Evolutionary conservation across 2,329 filamentous ascomycete species (phyloP).

Genomic region (Epicoccum nigrum): DNA sequence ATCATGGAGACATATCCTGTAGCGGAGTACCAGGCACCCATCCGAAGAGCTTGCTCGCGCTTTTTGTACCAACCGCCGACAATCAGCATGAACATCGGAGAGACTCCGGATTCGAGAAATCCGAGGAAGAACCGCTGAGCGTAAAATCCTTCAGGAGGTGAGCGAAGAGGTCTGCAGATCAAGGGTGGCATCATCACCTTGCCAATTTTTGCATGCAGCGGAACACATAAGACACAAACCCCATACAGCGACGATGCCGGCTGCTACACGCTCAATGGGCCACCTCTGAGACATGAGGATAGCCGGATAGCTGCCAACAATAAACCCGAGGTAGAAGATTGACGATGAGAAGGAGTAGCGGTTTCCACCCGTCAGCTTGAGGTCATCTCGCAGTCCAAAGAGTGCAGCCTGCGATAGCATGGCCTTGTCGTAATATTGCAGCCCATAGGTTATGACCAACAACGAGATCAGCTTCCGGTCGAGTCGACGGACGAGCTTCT

Average conservation of each 20-base stretch:
- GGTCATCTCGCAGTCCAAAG: slow-evolving; percentile 40
- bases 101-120: slow-evolving; percentile 61
- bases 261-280: slow-evolving; percentile 56
- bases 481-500: slow-evolving; percentile 30
- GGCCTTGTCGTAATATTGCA: slow-evolving; percentile 48
- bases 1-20: slow-evolving; percentile 47
- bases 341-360: slow-evolving; percentile 53
- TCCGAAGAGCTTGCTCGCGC: slow-evolving; percentile 65
- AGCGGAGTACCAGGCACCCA: slow-evolving; percentile 69
- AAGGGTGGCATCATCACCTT: slow-evolving; percentile 13
- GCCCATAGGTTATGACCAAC: slow-evolving; percentile 34
- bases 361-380: slow-evolving; percentile 46
- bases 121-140: slow-evolving; percentile 60
- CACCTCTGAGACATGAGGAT: slow-evolving; percentile 54
- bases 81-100: slow-evolving; percentile 56
- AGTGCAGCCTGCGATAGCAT: slow-evolving; percentile 59
- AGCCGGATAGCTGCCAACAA: slow-evolving; percentile 56
- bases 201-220: slow-evolving; percentile 54
- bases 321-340: slow-evolving; percentile 57
- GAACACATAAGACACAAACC: slow-evolving; percentile 49
- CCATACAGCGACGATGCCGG: slow-evolving; percentile 51
- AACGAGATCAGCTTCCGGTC: slow-evolving; percentile 33
- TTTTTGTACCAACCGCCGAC: slow-evolving; percentile 57
- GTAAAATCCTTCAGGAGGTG: slow-evolving; percentile 47
- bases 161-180: neutral